Evolutionary conservation across 768 basidiomycete species (phyloP), one percentile per base, ranked within the genome.

Genomic region (Galerina sulciceps): DNA sequence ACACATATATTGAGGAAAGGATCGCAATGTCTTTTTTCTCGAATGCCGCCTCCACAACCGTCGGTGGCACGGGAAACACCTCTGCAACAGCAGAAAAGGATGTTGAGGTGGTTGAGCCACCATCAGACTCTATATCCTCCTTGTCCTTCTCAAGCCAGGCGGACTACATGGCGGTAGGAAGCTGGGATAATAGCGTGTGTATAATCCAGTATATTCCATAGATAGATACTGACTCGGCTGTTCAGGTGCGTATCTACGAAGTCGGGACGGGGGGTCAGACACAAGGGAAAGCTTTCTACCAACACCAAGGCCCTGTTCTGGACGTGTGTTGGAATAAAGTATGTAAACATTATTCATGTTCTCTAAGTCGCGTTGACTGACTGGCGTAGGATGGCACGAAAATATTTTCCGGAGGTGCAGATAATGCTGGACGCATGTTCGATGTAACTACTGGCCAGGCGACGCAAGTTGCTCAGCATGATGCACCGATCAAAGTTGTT

Each of bases 381-480:
- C 10, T 18, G 38, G 41, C 61, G 34, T 63, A 96, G 94, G 91
- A 94, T 56, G 96, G 96, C 17, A 89, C 85, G 67, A 94, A 94
- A 76, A 81, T 96, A 37, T 85, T 97, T 63, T 97, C 95, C 11
- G 93, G 90, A 4, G 96, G 96, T 47, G 92, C 92, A 8, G 96
- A 99, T 79, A 97, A 98, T 72, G 90, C 93, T 0, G 96, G 86
- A n/a, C 87, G 93, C 58, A 90, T 94, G 86, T 96, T 89, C 73
- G 96, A 99, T 71, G 81, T 96, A 41, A 80, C 85, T 17, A 94
- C 94, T 1, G 93, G 93, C 1, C 89, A 90, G 69, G 69, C 88
- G 1, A 81, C 82, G 3, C 94, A 96, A 70, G 89, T 97, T 47
- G 94, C 93, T 17, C 90, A 90, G 60, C 95, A 98, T 61, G 94